Evolutionary conservation across 2,329 filamentous ascomycete species (phyloP).

Genomic region (Hypomyces perniciosus): DNA sequence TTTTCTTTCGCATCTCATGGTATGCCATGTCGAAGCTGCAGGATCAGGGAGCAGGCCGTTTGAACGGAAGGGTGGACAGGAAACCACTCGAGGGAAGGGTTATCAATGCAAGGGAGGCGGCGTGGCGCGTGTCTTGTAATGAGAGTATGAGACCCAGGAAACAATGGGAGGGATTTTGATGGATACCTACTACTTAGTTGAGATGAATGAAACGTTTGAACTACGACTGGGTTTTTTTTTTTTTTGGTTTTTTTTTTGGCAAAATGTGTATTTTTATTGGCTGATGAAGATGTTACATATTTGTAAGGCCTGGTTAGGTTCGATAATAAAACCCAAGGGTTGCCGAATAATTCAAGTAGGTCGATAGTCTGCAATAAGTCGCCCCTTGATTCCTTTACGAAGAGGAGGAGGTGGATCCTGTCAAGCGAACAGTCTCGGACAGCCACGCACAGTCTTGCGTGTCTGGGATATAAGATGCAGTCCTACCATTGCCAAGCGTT

Average conservation of each 20-base stretch:
- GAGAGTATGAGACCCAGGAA: too few species aligned
- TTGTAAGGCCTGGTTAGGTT: not conserved
- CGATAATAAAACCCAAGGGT: too few species aligned
- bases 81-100: not conserved
- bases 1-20: conserved; percentile 14
- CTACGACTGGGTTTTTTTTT: not conserved
- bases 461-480: too few species aligned
- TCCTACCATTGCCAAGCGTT: too few species aligned
- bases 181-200: too few species aligned
- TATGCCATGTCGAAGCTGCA: not conserved
- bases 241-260: not conserved
- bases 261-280: not conserved
- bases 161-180: too few species aligned
- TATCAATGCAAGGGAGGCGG: not conserved
- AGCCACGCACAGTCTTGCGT: too few species aligned
- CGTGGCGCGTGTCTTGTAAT: not conserved
- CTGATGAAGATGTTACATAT: not conserved
- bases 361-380: too few species aligned
- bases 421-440: too few species aligned
- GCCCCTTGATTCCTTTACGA: too few species aligned
- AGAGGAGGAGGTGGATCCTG: too few species aligned
- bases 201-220: not conserved
- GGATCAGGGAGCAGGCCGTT: conserved; percentile 17
- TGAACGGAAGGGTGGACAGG: conserved; percentile 8
- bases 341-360: too few species aligned